Evolutionary conservation across 2,329 filamentous ascomycete species (phyloP).

Genomic region (Neoarthrinium moseri): DNA sequence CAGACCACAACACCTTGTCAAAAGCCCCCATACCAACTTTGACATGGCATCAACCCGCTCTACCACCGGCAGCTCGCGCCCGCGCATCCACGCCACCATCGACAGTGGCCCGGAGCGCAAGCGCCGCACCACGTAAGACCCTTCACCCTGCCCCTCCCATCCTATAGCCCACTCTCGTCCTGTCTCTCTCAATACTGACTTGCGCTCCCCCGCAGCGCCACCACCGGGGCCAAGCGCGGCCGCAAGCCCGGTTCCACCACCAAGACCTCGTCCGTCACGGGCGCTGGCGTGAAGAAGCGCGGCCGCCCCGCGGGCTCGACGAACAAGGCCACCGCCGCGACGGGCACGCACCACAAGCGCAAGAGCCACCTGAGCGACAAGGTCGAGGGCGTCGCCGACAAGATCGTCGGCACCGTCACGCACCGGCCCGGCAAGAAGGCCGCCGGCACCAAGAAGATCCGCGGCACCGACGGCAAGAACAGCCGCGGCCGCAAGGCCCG

Average conservation of each 20-base stretch:
- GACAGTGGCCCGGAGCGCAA: constrained; percentile 25
- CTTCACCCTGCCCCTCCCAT: no score
- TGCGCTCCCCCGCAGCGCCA: constrained; percentile 19
- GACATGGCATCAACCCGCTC: constrained; percentile 23
- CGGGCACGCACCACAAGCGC: constrained; percentile 25
- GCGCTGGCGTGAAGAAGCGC: constrained; percentile 17
- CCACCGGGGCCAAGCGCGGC: constrained; percentile 24
- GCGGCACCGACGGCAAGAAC: constrained; percentile 24
- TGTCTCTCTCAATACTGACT: no score
- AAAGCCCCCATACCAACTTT: neutral
- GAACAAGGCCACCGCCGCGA: constrained; percentile 4
- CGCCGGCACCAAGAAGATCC: constrained; percentile 25
- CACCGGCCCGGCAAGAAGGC: constrained; percentile 25
- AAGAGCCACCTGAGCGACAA: constrained; percentile 25
- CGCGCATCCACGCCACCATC: constrained; percentile 21
- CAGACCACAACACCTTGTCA: neutral
- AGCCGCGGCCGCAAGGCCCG: constrained; percentile 13
- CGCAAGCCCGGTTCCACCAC: constrained; percentile 13
- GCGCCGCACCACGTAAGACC: constrained; percentile 14
- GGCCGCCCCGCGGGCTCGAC: constrained; percentile 5
- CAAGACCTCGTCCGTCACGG: constrained; percentile 8
- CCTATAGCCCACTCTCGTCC: no score
- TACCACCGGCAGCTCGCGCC: constrained; percentile 23
- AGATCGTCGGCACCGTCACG: constrained; percentile 22
- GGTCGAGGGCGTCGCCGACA: constrained; percentile 23